These are phyloP conservation scores for Isoetes taiwanensis DNA, from an alignment of 75 land plant species.

Conservation along the genomic window DNA sequence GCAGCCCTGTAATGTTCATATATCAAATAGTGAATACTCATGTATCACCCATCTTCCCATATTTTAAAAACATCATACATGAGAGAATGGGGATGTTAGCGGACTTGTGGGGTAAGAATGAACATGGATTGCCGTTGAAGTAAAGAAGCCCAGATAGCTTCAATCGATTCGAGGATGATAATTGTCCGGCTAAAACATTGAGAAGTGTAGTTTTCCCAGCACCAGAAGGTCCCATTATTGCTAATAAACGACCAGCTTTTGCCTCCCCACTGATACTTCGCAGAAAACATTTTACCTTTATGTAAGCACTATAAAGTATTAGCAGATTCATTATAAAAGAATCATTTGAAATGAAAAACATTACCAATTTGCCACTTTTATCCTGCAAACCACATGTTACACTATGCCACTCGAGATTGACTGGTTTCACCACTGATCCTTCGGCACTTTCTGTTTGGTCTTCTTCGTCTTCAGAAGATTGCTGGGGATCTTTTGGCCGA, in stretches of 20 bases:
- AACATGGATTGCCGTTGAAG: constrained; percentile 25
- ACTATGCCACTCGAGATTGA: constrained; percentile 43
- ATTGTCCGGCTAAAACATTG: constrained; percentile 28
- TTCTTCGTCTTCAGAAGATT: too few species aligned
- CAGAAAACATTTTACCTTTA: constrained; percentile 60
- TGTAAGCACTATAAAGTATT: background rate
- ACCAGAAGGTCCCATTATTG: constrained; percentile 42
- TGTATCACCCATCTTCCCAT: background rate
- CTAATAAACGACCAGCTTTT: constrained; percentile 59
- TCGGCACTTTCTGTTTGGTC: constrained; percentile 6
- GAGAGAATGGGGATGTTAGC: too few species aligned
- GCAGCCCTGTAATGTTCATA: constrained; percentile 53
- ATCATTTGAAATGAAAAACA: too few species aligned
- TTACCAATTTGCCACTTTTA: constrained; percentile 36
- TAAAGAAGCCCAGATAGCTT: constrained; percentile 19
- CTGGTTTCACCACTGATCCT: constrained; percentile 30
- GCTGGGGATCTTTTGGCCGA: too few species aligned
- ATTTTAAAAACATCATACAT: background rate
- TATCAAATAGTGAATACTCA: too few species aligned
- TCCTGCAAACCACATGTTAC: constrained; percentile 49
- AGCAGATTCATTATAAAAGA: too few species aligned
- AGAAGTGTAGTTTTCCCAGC: constrained; percentile 45
- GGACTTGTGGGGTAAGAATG: constrained; percentile 10
- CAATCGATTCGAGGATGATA: constrained; percentile 21
- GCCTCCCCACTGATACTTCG: constrained; percentile 79